Base-by-base conservation (phyloP, 2,329 filamentous ascomycete species). In the Cordyceps cicadae region DNA sequence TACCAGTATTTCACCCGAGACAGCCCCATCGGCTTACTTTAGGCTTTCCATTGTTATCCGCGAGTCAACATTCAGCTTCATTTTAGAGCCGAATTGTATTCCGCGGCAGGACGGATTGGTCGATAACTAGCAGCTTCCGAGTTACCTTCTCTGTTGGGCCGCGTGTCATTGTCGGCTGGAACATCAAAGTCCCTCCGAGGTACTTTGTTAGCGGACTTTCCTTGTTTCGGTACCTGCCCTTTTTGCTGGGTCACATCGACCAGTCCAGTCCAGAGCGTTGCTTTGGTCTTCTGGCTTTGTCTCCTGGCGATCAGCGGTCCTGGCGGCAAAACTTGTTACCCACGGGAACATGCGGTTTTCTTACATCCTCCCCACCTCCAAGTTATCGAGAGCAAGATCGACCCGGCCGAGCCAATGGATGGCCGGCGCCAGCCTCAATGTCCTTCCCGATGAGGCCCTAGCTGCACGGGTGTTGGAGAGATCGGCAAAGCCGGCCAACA, bases 401-500 rank as follows among this genome's bases (percentile, higher is more conserved):
- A 39, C 48, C n/a, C 17, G 21, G 37, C 3, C 45, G 41, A 21
- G 49, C 49, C 29, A 59, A 53, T 59, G 29, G 46, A 29, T 29
- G 26, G 15, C 39, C 51, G 17, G 29, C n/a, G 2, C 21, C 51
- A 32, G 17, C 58, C 17, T 41, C 29, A 60, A 49, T 21, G 58
- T 54, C 58, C 58, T 60, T 60, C 58, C 58, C 51, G 17, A 60
- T 54, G 8, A 9, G 19, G 58, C 50, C 19, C 50, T 54, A 48
- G 50, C 41, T 32, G 43, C 26, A 37, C 15, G 5, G 12, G 29
- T 8, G 29, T 32, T 17, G 15, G 29, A 17, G 51, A 43, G 50
- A 60, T 60, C 58, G 32, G 50, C 43, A 17, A 24, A 46, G 57
- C 32, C 57, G 41, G 46, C 48, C 12, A 11, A 37, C n/a, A 50